Conservation (phyloP, 2,329 filamentous ascomycete genomes). For the Pleomassaria siparia region DNA sequence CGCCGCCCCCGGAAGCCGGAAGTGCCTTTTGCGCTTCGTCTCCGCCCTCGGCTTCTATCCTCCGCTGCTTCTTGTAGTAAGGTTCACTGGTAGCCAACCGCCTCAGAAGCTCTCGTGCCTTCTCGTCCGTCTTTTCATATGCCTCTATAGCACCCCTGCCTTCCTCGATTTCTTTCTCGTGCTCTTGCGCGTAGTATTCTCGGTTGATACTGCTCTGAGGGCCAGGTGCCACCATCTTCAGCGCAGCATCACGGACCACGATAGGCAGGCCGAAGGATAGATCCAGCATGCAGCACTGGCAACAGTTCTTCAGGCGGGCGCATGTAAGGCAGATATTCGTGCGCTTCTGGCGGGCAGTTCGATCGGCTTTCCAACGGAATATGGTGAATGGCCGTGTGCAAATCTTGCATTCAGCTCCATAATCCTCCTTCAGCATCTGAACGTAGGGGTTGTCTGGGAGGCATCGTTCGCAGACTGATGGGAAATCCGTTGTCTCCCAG, state of each 20-base stretch:
- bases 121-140: conserved; percentile 96
- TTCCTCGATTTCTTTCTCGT: conserved; percentile 93
- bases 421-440: conserved; percentile 98
- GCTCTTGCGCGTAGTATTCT: conserved; percentile 97
- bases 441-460: conserved; percentile 96
- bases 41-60: conserved; percentile 63
- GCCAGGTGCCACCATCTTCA: conserved; percentile 96
- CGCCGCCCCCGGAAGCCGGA: conserved; percentile 39
- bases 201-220: conserved; percentile 91
- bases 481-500: conserved; percentile 92
- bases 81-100: conserved; percentile 89
- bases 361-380: conserved; percentile 92
- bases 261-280: conserved; percentile 94
- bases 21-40: conserved; percentile 46
- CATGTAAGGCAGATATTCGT: conserved; percentile 97
- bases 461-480: conserved; percentile 87
- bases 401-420: conserved; percentile 71
- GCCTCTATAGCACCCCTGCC: conserved; percentile 78
- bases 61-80: conserved; percentile 86
- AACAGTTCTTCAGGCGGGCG: conserved; percentile 97
- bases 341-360: conserved; percentile 86
- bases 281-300: conserved; percentile 98
- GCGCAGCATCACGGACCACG: conserved; percentile 88
- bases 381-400: conserved; percentile 96
- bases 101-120: conserved; percentile 83